A percentile compares a stretch with the other conserved stretches of the same genome.
phyloP scores from a whole-genome alignment of 2,329 filamentous ascomycete species.

The Ophiostoma sp. region DNA sequence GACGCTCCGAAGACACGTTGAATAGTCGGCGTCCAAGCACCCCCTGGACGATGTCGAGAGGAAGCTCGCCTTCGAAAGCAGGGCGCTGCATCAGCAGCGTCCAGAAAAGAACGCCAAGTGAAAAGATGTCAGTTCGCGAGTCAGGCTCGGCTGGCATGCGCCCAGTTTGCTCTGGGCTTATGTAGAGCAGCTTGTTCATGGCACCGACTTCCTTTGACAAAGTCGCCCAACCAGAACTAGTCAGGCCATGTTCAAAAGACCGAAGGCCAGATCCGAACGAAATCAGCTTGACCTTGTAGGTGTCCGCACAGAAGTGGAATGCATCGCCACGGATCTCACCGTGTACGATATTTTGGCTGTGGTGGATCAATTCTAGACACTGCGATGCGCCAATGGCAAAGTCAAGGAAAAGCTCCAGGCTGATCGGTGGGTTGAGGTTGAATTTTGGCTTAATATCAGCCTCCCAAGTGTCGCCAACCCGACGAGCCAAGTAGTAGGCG shows the following conservation, averaged over 20 bases:
- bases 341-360: constrained; percentile 78
- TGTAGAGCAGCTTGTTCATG: constrained; percentile 83
- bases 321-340: constrained; percentile 87
- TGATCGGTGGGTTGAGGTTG: constrained; percentile 54
- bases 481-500: constrained; percentile 57
- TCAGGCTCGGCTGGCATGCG: constrained; percentile 89
- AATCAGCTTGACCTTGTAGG: constrained; percentile 67
- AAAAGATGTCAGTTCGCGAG: constrained; percentile 88
- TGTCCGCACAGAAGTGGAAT: constrained; percentile 75
- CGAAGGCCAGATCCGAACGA: constrained; percentile 82
- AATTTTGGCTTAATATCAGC: constrained; percentile 39
- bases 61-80: constrained; percentile 72
- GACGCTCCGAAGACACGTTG: constrained; percentile 66
- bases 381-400: constrained; percentile 86
- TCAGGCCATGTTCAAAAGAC: constrained; percentile 84
- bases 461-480: constrained; percentile 47
- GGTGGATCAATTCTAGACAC: constrained; percentile 85
- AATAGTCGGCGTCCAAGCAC: constrained; percentile 76
- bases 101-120: constrained; percentile 84
- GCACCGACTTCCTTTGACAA: constrained; percentile 79
- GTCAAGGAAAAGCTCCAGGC: constrained; percentile 72
- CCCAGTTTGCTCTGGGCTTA: constrained; percentile 91
- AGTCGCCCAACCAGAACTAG: constrained; percentile 77
- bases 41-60: constrained; percentile 86
- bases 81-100: constrained; percentile 72